Percentiles rank a stretch among this genome's conserved stretches.
These are phyloP conservation scores for Allium fistulosum DNA, from an alignment of 106 monocot species.

Conservation along the genomic window DNA sequence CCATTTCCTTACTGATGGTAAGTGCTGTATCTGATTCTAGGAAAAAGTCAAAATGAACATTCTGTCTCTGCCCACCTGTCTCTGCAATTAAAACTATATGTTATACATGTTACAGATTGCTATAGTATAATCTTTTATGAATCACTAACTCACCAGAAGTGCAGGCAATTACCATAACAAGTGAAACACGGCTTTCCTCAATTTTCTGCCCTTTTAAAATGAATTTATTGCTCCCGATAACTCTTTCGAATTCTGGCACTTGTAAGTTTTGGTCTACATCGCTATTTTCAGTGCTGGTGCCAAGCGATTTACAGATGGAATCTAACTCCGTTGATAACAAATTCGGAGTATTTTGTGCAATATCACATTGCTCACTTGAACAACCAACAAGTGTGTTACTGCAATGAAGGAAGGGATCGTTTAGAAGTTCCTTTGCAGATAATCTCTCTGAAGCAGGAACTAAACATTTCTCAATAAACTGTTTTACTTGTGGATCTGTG, in stretches of 20 bases:
- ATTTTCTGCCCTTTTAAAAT: constrained; percentile 38
- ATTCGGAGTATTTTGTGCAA: background rate
- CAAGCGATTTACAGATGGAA: constrained; percentile 14
- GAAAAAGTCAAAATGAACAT: constrained; percentile 53
- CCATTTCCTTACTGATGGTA: constrained; percentile 57
- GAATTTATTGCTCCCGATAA: constrained; percentile 33
- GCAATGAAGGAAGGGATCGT: constrained; percentile 45
- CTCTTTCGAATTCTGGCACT: constrained; percentile 33
- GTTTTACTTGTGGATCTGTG: constrained; percentile 26
- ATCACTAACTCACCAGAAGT: constrained; percentile 22
- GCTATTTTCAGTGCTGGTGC: constrained; percentile 8
- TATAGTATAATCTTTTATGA: background rate
- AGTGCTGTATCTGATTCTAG: constrained; percentile 52
- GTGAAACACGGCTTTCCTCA: constrained; percentile 21
- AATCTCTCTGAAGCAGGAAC: constrained; percentile 53
- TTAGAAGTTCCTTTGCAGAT: constrained; percentile 50
- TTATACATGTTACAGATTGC: background rate
- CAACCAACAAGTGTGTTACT: constrained; percentile 1
- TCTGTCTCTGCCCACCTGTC: constrained; percentile 14
- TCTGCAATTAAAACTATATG: constrained; percentile 11
- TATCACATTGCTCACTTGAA: background rate
- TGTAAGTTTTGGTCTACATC: background rate
- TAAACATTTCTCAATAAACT: constrained; percentile 75
- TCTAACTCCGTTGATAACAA: constrained; percentile 33
- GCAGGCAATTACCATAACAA: constrained; percentile 35